These are phyloP conservation scores for Paramecium biaurelia DNA, from an alignment of 73 alveolate genomes.

Conservation along the genomic window DNA sequence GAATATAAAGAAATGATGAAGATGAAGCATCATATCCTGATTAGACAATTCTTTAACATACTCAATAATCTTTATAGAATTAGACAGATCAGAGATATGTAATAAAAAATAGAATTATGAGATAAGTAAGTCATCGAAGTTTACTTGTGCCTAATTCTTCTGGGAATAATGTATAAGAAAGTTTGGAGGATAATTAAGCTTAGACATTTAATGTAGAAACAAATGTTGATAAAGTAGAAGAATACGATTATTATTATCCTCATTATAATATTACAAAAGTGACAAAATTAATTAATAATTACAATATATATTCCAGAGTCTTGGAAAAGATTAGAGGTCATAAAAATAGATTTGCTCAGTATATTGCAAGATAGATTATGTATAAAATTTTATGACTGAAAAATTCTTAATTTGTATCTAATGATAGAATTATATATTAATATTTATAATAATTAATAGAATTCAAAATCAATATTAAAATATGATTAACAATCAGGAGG, in stretches of 20 bases:
- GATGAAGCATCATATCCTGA: not conserved
- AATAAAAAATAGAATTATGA: not conserved
- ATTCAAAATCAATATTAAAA: not conserved
- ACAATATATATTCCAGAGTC: not conserved
- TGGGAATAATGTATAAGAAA: not conserved
- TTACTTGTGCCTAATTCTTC: not conserved
- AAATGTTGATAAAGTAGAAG: not conserved
- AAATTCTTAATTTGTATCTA: not conserved
- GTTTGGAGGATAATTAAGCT: not conserved
- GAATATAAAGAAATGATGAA: not conserved
- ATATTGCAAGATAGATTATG: not conserved
- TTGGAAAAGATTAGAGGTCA: not conserved
- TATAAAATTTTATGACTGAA: not conserved
- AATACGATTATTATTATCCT: constrained; percentile 1
- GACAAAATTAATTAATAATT: not conserved
- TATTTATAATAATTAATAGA: not conserved
- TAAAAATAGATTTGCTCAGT: not conserved
- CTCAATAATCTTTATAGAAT: not conserved
- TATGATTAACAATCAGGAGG: not conserved
- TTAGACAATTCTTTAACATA: not conserved
- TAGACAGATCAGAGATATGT: not conserved
- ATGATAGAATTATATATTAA: too few species aligned
- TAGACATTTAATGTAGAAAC: not conserved
- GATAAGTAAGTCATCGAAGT: not conserved
- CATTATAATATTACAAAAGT: not conserved